Evolutionary conservation across 768 basidiomycete species (phyloP).

Genomic region (Mrakia gelida): DNA sequence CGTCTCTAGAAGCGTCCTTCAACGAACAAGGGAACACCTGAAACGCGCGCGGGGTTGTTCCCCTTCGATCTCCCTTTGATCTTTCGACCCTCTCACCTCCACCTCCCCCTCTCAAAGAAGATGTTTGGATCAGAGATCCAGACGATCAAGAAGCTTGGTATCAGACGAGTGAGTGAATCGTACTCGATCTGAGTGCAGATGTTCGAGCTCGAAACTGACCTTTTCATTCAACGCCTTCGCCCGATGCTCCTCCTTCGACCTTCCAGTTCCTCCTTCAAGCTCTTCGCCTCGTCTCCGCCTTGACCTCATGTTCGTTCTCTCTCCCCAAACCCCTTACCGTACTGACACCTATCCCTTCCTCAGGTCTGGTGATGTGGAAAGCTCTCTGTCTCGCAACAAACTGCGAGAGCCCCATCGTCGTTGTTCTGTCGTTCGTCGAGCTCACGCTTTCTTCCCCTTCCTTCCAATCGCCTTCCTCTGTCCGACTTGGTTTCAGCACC

Average conservation of each 20-base stretch:
- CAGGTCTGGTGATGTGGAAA: conserved; percentile 95
- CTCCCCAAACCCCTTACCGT: too few species aligned
- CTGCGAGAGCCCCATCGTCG: conserved; percentile 92
- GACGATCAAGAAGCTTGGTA: conserved; percentile 41
- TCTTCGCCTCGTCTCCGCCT: conserved; percentile 63
- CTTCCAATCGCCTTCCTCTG: not conserved
- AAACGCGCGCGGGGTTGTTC: not conserved
- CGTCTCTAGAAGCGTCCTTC: too few species aligned
- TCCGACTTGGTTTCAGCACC: not conserved
- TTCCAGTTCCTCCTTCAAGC: conserved; percentile 60
- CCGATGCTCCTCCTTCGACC: not conserved
- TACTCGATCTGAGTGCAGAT: not conserved
- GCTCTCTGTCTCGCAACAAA: conserved; percentile 82
- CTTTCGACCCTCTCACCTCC: not conserved
- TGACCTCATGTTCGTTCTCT: not conserved
- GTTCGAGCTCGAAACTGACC: not conserved
- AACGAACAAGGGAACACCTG: too few species aligned
- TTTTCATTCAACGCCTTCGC: conserved; percentile 43
- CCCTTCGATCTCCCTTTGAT: not conserved
- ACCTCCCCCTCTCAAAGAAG: not conserved
- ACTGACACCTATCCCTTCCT: conserved; percentile 44
- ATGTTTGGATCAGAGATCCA: conserved; percentile 45
- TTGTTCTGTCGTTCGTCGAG: conserved; percentile 89
- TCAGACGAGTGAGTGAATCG: conserved; percentile 42
- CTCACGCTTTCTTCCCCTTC: not conserved